Evolutionary conservation across 169 alveolate genomes (phyloP).

Genomic region (Plasmodium vinckei): DNA sequence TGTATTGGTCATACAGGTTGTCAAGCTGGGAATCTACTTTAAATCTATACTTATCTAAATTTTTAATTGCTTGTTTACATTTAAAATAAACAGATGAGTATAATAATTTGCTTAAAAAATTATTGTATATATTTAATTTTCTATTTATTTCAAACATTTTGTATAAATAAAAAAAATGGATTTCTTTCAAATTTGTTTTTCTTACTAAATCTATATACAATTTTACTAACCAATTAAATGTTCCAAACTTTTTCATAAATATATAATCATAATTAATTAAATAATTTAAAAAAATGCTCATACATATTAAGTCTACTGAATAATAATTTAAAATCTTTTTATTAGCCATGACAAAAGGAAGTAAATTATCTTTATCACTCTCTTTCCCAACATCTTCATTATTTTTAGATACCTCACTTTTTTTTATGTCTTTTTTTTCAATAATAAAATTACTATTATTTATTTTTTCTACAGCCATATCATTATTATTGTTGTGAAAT

Average conservation of each 20-base stretch:
- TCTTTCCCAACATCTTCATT: background rate
- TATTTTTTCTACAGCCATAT: too few species aligned
- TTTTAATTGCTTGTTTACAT: constrained; percentile 8
- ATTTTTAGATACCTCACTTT: background rate
- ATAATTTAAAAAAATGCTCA: constrained; percentile 10
- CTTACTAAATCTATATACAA: constrained; percentile 34
- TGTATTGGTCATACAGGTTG: background rate
- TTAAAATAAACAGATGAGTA: constrained; percentile 35
- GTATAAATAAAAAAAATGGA: constrained; percentile 58
- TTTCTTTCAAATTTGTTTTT: constrained; percentile 10
- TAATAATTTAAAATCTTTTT: background rate
- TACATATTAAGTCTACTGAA: constrained; percentile 4
- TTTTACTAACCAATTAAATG: constrained; percentile 17
- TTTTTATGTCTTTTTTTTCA: background rate
- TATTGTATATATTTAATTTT: constrained; percentile 22
- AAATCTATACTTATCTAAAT: background rate
- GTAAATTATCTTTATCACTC: background rate
- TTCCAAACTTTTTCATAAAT: constrained; percentile 8
- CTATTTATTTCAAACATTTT: constrained; percentile 20
- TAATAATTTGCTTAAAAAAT: constrained; percentile 19
- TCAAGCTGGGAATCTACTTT: too few species aligned
- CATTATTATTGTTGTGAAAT: background rate
- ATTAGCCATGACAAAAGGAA: background rate
- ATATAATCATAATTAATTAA: constrained; percentile 27
- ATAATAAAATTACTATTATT: too few species aligned